phyloP scores from a whole-genome alignment of 768 basidiomycete genomes.

The Leccinum sublutescens region DNA sequence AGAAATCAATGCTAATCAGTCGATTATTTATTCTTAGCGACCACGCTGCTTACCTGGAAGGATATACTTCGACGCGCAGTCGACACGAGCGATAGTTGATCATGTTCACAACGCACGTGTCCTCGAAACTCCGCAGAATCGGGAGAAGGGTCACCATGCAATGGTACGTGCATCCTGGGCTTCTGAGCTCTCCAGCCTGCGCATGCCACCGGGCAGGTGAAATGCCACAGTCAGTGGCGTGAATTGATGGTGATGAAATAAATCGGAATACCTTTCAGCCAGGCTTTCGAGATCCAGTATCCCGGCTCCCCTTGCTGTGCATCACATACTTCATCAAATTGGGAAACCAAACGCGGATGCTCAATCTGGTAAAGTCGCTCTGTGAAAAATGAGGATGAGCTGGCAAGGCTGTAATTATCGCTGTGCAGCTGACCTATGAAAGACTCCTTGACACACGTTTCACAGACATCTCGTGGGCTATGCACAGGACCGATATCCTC shows the following conservation, averaged over 20 bases:
- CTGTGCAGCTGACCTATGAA: conserved; percentile 51
- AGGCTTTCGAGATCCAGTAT: conserved; percentile 76
- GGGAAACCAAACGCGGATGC: conserved; percentile 59
- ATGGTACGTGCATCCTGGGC: conserved; percentile 73
- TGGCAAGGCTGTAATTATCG: not conserved
- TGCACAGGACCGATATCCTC: conserved; percentile 52
- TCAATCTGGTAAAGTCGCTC: conserved; percentile 68
- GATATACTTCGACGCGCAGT: conserved; percentile 64
- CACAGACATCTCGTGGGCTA: conserved; percentile 54
- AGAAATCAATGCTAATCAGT: conserved; percentile 10
- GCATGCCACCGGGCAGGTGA: conserved; percentile 7
- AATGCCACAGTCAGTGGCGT: conserved; percentile 11
- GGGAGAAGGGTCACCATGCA: conserved; percentile 64
- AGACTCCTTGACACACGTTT: conserved; percentile 49
- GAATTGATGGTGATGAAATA: conserved; percentile 11
- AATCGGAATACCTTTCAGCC: conserved; percentile 62
- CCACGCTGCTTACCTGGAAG: conserved; percentile 41
- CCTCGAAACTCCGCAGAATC: conserved; percentile 51
- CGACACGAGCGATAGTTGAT: conserved; percentile 51
- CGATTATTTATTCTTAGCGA: conserved; percentile 7
- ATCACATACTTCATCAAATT: conserved; percentile 55
- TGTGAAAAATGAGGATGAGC: conserved; percentile 26
- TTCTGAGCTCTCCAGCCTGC: conserved; percentile 71
- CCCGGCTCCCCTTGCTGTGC: conserved; percentile 42
- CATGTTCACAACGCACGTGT: conserved; percentile 76